phyloP scores from a whole-genome alignment of 345 rosid species.

The Ceriops zippeliana region DNA sequence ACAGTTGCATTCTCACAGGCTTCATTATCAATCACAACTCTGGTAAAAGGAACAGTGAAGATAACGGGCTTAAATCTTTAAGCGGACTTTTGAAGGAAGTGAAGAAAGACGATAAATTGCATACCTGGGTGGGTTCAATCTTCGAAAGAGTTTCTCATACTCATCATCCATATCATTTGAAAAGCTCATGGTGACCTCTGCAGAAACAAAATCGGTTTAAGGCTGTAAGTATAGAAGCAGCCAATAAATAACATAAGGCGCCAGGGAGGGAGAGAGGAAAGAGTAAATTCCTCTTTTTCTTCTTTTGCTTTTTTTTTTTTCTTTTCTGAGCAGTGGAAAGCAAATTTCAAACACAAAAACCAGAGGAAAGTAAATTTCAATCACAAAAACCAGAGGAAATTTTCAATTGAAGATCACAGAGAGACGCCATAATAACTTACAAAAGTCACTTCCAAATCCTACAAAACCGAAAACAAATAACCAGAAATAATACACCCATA shows the following conservation, averaged over 20 bases:
- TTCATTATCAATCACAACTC: conserved; percentile 96
- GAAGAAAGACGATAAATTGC: conserved; percentile 8
- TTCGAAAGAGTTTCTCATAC: conserved; percentile 76
- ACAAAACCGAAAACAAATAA: neutral
- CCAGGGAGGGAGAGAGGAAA: neutral
- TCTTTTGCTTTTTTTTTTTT: no score
- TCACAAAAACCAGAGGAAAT: conserved; percentile 17
- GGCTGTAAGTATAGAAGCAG: conserved; percentile 1
- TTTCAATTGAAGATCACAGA: conserved; percentile 10
- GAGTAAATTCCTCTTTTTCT: neutral
- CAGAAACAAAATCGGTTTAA: conserved; percentile 1
- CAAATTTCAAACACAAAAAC: conserved; percentile 16
- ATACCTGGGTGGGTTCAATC: conserved; percentile 95
- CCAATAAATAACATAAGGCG: conserved; percentile 15
- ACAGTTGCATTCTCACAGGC: conserved; percentile 85
- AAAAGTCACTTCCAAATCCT: conserved; percentile 7
- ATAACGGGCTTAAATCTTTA: neutral
- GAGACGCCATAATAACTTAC: conserved; percentile 12
- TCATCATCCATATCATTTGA: conserved; percentile 79
- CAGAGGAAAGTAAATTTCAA: conserved; percentile 10
- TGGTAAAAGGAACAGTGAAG: conserved; percentile 19
- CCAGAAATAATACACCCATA: neutral
- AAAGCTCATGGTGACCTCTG: conserved; percentile 65
- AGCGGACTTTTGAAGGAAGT: neutral
- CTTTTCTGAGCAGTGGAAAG: neutral